Conservation (phyloP, 2,329 filamentous ascomycete species). For the Neurospora crassa region DNA sequence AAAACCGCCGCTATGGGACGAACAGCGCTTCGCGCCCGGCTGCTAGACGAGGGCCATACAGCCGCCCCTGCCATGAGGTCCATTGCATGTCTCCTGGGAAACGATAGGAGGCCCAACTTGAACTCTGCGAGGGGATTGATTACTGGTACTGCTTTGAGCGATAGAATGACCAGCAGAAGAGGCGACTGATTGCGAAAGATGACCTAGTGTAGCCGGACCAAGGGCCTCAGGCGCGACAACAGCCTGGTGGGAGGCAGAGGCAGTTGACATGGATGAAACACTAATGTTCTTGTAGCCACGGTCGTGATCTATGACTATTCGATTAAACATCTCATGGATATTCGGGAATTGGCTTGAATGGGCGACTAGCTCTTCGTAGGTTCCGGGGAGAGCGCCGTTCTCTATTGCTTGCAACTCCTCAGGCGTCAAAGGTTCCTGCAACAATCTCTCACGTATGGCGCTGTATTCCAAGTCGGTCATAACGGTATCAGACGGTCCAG, state of each 20-base stretch:
- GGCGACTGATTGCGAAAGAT: not conserved
- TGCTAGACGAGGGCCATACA: not conserved
- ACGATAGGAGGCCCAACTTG: not conserved
- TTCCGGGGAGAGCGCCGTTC: too few species aligned
- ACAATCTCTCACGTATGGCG: too few species aligned
- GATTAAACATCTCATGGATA: not conserved
- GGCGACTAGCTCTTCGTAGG: too few species aligned
- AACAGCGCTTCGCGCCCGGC: not conserved
- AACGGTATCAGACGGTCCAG: too few species aligned
- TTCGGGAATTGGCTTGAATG: too few species aligned
- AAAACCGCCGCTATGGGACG: rapidly evolving
- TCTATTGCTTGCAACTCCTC: too few species aligned
- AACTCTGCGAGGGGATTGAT: too few species aligned
- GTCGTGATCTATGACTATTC: not conserved
- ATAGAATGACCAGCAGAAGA: not conserved
- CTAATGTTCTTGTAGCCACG: not conserved
- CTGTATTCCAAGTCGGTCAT: too few species aligned
- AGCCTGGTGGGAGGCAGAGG: not conserved
- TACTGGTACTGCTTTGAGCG: not conserved
- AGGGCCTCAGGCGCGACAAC: not conserved
- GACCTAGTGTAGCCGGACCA: not conserved
- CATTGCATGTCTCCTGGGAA: not conserved
- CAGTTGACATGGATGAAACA: not conserved
- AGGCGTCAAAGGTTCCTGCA: too few species aligned
- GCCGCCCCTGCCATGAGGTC: rapidly evolving